A percentile compares a stretch with the other conserved stretches of the same genome.
phyloP scores from a whole-genome alignment of 1,139 yeast genomes.

The Geotrichum australiense region DNA sequence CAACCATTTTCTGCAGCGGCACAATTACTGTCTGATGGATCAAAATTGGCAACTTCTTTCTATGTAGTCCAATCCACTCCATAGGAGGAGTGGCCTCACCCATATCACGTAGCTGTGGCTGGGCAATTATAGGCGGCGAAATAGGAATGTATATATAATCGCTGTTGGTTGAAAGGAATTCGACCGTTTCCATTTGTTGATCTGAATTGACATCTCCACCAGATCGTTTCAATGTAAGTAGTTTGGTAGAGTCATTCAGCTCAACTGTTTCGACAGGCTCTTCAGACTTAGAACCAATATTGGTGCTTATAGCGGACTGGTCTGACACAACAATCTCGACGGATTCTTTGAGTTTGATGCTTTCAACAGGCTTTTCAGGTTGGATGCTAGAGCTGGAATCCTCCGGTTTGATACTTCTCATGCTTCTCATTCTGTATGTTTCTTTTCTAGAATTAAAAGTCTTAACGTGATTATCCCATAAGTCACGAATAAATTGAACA shows the following conservation, averaged over 20 bases:
- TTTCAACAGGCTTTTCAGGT: background rate
- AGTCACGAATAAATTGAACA: conserved; percentile 81
- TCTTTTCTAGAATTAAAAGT: conserved; percentile 47
- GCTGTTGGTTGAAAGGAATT: too few species aligned
- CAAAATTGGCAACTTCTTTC: conserved; percentile 75
- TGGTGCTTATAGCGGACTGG: background rate
- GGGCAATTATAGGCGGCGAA: conserved; percentile 73
- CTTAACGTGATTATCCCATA: conserved; percentile 75
- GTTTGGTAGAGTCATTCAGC: conserved; percentile 11
- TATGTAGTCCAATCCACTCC: conserved; percentile 94
- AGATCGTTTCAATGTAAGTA: conserved; percentile 22
- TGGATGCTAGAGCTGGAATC: background rate
- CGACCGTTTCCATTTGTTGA: too few species aligned
- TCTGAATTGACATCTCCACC: conserved; percentile 28
- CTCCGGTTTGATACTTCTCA: background rate
- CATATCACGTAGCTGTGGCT: conserved; percentile 81
- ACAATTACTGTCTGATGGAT: conserved; percentile 77
- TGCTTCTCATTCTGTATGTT: conserved; percentile 23
- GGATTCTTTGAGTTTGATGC: background rate
- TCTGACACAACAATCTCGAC: background rate
- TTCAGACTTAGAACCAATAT: background rate
- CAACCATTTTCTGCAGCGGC: conserved; percentile 64
- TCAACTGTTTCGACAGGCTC: conserved; percentile 10
- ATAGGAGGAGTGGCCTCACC: conserved; percentile 97
- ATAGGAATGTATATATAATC: conserved; percentile 56